Conservation (phyloP, 1,284 basidiomycete species). For the Cryptococcus sp. region DNA sequence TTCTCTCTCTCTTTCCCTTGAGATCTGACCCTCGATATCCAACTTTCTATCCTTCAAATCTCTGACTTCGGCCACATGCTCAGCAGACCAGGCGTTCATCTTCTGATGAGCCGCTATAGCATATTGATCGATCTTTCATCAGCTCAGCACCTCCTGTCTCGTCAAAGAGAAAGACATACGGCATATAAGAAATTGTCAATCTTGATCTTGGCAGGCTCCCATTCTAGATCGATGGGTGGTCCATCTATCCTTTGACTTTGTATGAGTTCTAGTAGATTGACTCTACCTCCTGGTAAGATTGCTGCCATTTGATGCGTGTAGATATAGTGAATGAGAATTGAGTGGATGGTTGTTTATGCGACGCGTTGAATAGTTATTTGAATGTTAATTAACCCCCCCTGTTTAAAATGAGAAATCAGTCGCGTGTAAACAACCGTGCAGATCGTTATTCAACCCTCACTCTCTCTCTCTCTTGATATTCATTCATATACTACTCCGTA, state of each 20-base stretch:
- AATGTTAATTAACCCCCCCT: too few relatives aligned
- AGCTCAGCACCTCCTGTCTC: neutral
- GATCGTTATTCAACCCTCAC: neutral
- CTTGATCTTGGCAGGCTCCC: constrained; percentile 34
- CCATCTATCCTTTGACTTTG: neutral
- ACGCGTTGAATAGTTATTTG: too few relatives aligned
- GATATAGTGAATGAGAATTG: too few relatives aligned
- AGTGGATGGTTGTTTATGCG: too few relatives aligned
- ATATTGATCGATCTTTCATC: constrained; percentile 38
- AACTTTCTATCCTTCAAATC: constrained; percentile 36
- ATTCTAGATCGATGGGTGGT: constrained; percentile 31
- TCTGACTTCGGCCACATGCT: constrained; percentile 26
- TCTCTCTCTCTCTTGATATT: constrained; percentile 1
- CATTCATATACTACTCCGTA: neutral
- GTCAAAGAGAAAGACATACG: constrained; percentile 14
- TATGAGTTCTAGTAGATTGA: neutral
- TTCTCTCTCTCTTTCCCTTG: constrained; percentile 39
- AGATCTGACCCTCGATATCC: constrained; percentile 38
- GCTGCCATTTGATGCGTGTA: constrained; percentile 8
- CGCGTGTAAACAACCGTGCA: neutral
- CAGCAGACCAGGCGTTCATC: constrained; percentile 29
- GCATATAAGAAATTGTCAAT: constrained; percentile 37
- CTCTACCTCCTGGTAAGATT: neutral
- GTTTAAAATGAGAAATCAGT: neutral
- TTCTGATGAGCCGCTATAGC: constrained; percentile 33